Conservation (phyloP, 2,329 filamentous ascomycete species). For the Graphiopsis chlorocephala region DNA sequence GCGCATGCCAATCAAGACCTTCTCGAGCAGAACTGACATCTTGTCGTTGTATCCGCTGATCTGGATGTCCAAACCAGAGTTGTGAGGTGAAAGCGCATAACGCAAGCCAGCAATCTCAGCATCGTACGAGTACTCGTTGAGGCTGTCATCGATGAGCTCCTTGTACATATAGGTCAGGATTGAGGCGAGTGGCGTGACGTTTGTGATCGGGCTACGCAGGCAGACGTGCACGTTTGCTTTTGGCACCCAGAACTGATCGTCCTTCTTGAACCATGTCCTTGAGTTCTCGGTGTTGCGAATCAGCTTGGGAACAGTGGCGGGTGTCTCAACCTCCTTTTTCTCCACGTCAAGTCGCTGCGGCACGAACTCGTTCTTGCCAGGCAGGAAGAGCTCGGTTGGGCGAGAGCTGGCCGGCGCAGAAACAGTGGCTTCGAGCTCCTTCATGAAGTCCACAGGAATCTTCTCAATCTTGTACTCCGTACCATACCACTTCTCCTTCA, state of each 20-base stretch:
- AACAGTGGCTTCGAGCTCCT: slow-evolving; percentile 57
- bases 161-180: slow-evolving; percentile 79
- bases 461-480: slow-evolving; percentile 86
- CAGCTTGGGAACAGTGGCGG: slow-evolving; percentile 70
- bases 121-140: slow-evolving; percentile 94
- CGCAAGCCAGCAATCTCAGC: slow-evolving; percentile 87
- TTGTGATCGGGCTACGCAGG: slow-evolving; percentile 74
- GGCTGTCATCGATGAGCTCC: slow-evolving; percentile 80
- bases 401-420: slow-evolving; percentile 52
- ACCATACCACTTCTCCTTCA: slow-evolving; percentile 95
- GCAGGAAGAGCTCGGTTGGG: slow-evolving; percentile 73
- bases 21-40: slow-evolving; percentile 82
- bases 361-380: slow-evolving; percentile 93
- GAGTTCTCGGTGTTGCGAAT: slow-evolving; percentile 79
- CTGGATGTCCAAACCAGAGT: slow-evolving; percentile 71
- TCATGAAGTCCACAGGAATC: slow-evolving; percentile 72
- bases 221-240: slow-evolving; percentile 85
- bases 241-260: slow-evolving; percentile 97
- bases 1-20: slow-evolving; percentile 79
- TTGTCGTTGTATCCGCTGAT: slow-evolving; percentile 96
- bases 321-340: slow-evolving; percentile 81
- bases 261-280: slow-evolving; percentile 96
- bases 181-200: slow-evolving; percentile 71
- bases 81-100: slow-evolving; percentile 73
- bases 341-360: slow-evolving; percentile 90